A percentile compares a stretch with the other conserved stretches of the same genome.
phyloP scores from a whole-genome alignment of 805 yeast genomes.

The Teunomyces cretensis region DNA sequence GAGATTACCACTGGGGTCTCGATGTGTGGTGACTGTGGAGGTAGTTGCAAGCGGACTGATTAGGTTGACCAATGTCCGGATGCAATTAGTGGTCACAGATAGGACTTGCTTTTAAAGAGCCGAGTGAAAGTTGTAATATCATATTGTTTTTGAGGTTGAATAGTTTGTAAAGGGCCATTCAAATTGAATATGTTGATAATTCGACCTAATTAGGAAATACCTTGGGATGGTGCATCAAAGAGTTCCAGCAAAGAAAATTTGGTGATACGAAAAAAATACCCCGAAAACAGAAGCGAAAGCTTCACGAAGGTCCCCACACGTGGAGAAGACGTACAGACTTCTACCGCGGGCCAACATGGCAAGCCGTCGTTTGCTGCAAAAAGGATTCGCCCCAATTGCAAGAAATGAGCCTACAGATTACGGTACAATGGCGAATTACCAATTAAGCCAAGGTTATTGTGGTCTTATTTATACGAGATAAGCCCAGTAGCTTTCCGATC shows the following conservation, averaged over 20 bases:
- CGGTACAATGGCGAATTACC: too few relatives aligned
- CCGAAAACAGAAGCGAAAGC: neutral
- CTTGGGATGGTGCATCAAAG: neutral
- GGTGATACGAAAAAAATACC: neutral
- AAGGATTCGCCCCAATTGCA: too few relatives aligned
- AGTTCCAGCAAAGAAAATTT: neutral
- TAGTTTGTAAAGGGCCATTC: neutral
- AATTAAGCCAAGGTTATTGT: too few relatives aligned
- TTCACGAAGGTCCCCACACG: neutral
- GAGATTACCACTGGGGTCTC: conserved; percentile 4
- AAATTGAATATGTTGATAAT: conserved; percentile 1
- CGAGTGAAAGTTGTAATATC: too few relatives aligned
- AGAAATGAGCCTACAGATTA: too few relatives aligned
- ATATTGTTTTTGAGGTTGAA: neutral
- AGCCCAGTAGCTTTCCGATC: too few relatives aligned
- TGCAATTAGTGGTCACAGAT: neutral
- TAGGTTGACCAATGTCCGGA: neutral
- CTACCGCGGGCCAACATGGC: too few relatives aligned
- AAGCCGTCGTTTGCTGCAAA: too few relatives aligned
- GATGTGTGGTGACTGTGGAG: neutral
- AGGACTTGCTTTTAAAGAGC: too few relatives aligned
- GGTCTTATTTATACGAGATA: too few relatives aligned
- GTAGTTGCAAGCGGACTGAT: too few relatives aligned
- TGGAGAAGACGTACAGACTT: too few relatives aligned
- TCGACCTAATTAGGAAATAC: neutral